Base-by-base conservation (phyloP, 768 basidiomycete species). In the Coprinellus micaceus region DNA sequence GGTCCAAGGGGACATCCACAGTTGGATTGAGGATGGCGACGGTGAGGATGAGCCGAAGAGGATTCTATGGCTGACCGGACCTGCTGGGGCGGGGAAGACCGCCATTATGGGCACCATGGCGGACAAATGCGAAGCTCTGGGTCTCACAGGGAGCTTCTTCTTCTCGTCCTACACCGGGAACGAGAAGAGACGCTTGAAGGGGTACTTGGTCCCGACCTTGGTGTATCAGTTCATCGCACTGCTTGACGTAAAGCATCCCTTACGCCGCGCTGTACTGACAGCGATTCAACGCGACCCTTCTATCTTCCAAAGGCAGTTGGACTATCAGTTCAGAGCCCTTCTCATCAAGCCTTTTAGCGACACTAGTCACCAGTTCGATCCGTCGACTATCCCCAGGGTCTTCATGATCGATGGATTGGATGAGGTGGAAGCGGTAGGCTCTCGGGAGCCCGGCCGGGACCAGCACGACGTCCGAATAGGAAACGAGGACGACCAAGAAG, bases 81-180 rank as follows among this genome's bases (percentile, higher is more conserved):
- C 53, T n/a, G 53, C 58, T 0, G 58, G 59, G 13, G 28, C 54
- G 3, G 59, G 59, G 13, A 60, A 57, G 28, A 56, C 59, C 0
- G 55, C 55, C 19, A 56, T 60, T 21, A 44, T 30, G 17, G 50
- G 52, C n/a, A 46, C 44, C n/a, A 28, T 60, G n/a, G 49, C 59
- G 15, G 52, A 56, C 15, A 22, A n/a, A 21, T 53, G 49, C 49
- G 17, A 47, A 13, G 49, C 29, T 19, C 40, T 29, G 13, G 49
- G 45, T n/a, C 29, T 37, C 1, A 43, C 45, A 2, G 59, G 43
- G 3, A 56, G 51, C 28, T 60, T 56, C 44, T 57, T 60, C 51
- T 60, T 60, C 50, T 60, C 52, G 3, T 29, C 33, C n/a, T 39
- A 21, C 33, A 40, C 33, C 5, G 33, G 4, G 22, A 21, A 15